Evolutionary conservation across 768 basidiomycete genomes (phyloP).

Genomic region (Lentinula aciculospora): DNA sequence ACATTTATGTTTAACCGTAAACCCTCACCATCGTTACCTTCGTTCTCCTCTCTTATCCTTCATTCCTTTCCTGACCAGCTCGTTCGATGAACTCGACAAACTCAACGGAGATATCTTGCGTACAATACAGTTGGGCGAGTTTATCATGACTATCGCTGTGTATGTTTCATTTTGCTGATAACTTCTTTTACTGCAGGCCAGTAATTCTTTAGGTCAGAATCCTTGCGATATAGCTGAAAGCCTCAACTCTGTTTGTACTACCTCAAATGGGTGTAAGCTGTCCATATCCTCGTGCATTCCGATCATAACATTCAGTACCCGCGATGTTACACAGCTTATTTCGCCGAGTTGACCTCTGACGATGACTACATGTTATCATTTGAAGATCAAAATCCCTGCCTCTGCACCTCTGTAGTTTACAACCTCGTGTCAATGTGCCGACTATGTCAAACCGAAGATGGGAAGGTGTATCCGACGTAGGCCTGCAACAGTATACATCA

Average conservation of each 20-base stretch:
- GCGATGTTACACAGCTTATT: neutral
- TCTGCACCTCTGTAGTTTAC: constrained; percentile 1
- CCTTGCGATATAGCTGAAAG: constrained; percentile 1
- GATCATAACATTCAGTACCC: neutral
- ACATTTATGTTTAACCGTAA: neutral
- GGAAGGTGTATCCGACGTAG: neutral
- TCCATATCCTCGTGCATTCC: neutral
- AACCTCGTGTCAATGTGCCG: constrained; percentile 2
- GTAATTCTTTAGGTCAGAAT: constrained; percentile 1
- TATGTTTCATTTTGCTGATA: neutral
- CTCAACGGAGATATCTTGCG: neutral
- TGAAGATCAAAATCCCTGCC: constrained; percentile 1
- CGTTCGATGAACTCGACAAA: neutral
- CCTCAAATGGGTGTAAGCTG: neutral
- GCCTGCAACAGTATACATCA: neutral
- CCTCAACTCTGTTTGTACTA: neutral
- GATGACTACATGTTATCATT: neutral
- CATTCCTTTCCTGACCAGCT: neutral
- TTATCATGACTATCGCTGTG: neutral
- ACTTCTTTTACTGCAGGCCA: neutral
- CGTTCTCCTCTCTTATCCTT: neutral
- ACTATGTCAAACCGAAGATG: neutral
- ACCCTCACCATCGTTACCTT: neutral
- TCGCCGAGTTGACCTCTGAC: neutral
- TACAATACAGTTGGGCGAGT: neutral